These are phyloP conservation scores for Penicillium riverlandense DNA, from an alignment of 495 filamentous ascomycete genomes.

Conservation along the genomic window DNA sequence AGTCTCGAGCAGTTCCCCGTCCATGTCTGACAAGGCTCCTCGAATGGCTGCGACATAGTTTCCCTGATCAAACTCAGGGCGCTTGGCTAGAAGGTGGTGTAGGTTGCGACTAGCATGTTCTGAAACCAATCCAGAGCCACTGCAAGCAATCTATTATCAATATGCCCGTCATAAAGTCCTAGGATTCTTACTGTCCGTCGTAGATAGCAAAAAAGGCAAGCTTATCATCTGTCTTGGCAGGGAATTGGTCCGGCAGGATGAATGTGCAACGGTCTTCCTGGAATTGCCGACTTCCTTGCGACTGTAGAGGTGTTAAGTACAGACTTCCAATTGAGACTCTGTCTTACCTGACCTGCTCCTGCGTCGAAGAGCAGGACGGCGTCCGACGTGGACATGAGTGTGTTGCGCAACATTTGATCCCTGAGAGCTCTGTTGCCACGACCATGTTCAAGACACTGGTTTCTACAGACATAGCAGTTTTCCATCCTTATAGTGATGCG, in stretches of 20 bases:
- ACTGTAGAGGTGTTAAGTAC: slow-evolving; percentile 5
- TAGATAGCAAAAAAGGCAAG: slow-evolving; percentile 34
- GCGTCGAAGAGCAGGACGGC: slow-evolving; percentile 25
- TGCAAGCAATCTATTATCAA: slow-evolving; percentile 6
- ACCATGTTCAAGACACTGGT: slow-evolving; percentile 5
- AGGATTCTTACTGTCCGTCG: slow-evolving; percentile 32
- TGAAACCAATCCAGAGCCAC: slow-evolving; percentile 28
- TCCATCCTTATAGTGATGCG: slow-evolving; percentile 12
- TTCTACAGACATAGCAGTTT: background rate
- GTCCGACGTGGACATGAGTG: slow-evolving; percentile 18
- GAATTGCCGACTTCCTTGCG: slow-evolving; percentile 20
- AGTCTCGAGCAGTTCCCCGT: slow-evolving; percentile 21
- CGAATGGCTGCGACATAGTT: slow-evolving; percentile 28
- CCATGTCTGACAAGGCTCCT: slow-evolving; percentile 30
- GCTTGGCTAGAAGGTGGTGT: slow-evolving; percentile 18
- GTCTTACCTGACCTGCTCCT: slow-evolving; percentile 23
- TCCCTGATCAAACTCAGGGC: slow-evolving; percentile 23
- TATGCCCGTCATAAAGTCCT: no score
- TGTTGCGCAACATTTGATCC: slow-evolving; percentile 16
- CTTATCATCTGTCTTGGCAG: slow-evolving; percentile 19
- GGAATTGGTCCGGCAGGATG: slow-evolving; percentile 26
- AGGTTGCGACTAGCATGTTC: slow-evolving; percentile 27
- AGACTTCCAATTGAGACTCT: background rate
- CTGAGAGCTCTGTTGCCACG: slow-evolving; percentile 11
- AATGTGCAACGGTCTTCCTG: slow-evolving; percentile 30